Base-by-base conservation (phyloP, 2,329 filamentous ascomycete species). In the Ascosphaera apis region DNA sequence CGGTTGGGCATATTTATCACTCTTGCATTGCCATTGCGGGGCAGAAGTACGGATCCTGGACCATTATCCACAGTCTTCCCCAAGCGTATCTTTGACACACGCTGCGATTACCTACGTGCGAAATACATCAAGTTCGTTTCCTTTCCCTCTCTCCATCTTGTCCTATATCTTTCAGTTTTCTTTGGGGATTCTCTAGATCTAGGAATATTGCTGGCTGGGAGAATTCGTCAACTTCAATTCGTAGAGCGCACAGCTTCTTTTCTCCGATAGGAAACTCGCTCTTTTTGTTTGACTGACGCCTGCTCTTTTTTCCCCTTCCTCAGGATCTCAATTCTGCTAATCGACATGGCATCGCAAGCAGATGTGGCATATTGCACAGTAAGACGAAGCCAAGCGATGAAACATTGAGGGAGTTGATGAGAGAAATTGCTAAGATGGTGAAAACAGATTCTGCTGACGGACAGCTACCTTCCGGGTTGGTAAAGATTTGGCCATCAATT, bases 381-480 rank as follows among this genome's bases (percentile, higher is more conserved):
- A 53, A 45, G 63, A 53, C 30, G 17, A 23, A 23, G 18, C 9
- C 9, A 9, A 21, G 19, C 9, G 19, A 21, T 4, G 13, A 9
- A 18, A n/a, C 8, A 21, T 9, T 3, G 16, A 4, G 9, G 30
- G 11, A 18, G 4, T 18, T 13, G 13, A 6, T 30, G 9, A n/a
- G 9, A 30, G 27, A 12, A 12, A 11, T 6, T 30, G 33, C 38
- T 39, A 25, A 25, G 19, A 17, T 21, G 15, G 12, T 18, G 34
- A 15, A 34, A 35, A 40, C 42, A 93, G 86, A 78, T 98, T 55
- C 71, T 95, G 38, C 65, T 91, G 61, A 92, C 72, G 61, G 84
- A 98, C 60, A 69, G 69, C 42, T 98, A 98, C 57, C 70, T 98
- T 35, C 86, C 88, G 54, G 84, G 84, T 91, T 64, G 49, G 58